Percentiles rank a stretch among this genome's conserved stretches.
Conservation (phyloP, 768 basidiomycete species). For the Phaeotremella fagi region DNA sequence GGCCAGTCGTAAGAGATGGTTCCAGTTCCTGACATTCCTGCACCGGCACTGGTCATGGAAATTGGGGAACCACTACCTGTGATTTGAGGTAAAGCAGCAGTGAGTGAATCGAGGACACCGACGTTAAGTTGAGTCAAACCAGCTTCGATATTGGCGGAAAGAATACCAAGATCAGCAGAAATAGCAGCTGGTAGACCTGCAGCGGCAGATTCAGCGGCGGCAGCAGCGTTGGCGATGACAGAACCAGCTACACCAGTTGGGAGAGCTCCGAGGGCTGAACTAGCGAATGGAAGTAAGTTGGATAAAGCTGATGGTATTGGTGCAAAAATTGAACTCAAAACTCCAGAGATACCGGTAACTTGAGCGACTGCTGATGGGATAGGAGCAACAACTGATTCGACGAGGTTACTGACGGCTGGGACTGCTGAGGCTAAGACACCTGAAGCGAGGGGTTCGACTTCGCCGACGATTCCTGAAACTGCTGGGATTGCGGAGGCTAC, state of each 20-base stretch:
- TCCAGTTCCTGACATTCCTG: not conserved
- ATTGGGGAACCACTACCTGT: not conserved
- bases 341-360: no score
- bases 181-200: not conserved
- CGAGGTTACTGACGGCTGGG: no score
- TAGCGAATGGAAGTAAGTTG: no score
- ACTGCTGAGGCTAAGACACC: no score
- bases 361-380: no score
- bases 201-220: not conserved
- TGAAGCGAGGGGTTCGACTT: no score
- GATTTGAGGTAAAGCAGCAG: not conserved
- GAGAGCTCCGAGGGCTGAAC: not conserved
- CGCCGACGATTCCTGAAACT: no score
- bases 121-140: not conserved
- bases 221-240: not conserved
- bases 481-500: no score
- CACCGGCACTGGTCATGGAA: not conserved
- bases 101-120: not conserved
- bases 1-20: not conserved
- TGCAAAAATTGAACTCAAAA: no score
- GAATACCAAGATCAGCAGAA: not conserved
- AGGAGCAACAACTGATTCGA: no score
- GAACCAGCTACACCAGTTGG: not conserved
- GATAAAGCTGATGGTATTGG: no score
- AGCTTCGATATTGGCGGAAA: not conserved